Percentiles rank a stretch among this genome's conserved stretches.
Evolutionary conservation across 441 rosid species (phyloP).

Genomic region (Lepidium campestre): DNA sequence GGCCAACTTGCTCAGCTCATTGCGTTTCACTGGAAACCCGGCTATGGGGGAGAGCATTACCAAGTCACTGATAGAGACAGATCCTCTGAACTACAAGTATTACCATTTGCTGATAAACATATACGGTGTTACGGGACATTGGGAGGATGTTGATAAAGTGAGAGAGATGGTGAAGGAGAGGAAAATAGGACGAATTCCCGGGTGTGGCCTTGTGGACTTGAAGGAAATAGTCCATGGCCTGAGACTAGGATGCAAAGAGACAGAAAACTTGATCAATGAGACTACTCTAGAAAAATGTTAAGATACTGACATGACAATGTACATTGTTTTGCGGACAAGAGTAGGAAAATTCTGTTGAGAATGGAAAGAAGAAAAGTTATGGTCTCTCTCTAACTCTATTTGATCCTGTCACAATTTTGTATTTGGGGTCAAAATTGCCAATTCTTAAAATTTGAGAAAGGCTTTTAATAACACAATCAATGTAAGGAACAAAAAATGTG

Average conservation of each 20-base stretch:
- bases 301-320: background rate
- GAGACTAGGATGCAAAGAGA: constrained; percentile 5
- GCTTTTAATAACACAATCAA: background rate
- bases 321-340: constrained; percentile 7
- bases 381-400: constrained; percentile 1
- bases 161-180: constrained; percentile 42
- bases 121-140: constrained; percentile 49
- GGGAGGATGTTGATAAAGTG: constrained; percentile 52
- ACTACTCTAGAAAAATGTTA: constrained; percentile 7
- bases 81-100: constrained; percentile 49
- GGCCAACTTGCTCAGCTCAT: constrained; percentile 45
- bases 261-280: constrained; percentile 9
- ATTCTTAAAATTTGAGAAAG: background rate
- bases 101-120: constrained; percentile 52
- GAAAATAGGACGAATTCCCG: constrained; percentile 38
- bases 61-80: constrained; percentile 39
- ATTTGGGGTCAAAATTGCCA: background rate
- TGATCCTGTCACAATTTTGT: constrained; percentile 3
- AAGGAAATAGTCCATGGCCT: constrained; percentile 51
- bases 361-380: background rate
- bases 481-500: background rate
- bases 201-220: constrained; percentile 65
- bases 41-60: constrained; percentile 50
- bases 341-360: constrained; percentile 5
- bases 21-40: constrained; percentile 44